A percentile compares a stretch with the other conserved stretches of the same genome.
Evolutionary conservation across 495 filamentous ascomycete genomes (phyloP).

Genomic region (Penicillium subrubescens): DNA sequence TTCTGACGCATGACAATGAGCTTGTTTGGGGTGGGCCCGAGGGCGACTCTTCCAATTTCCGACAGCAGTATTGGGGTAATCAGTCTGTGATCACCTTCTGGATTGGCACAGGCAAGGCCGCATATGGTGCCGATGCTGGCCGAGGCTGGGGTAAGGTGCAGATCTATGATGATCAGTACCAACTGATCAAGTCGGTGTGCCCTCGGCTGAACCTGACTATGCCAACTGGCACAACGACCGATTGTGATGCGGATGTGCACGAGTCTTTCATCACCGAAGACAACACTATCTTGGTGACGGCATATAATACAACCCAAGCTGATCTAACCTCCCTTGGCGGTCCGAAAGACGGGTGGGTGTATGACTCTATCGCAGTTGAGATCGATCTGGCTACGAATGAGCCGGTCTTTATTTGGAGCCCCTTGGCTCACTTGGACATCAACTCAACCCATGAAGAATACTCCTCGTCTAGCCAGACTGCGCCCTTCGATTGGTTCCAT

Average conservation of each 20-base stretch:
- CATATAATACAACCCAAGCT: constrained; percentile 41
- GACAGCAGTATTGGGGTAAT: constrained; percentile 2
- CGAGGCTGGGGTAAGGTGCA: constrained; percentile 1
- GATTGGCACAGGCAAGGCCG: constrained; percentile 9
- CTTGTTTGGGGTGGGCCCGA: constrained; percentile 26
- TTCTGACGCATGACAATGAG: constrained; percentile 26
- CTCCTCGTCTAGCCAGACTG: constrained; percentile 10
- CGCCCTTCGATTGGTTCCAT: constrained; percentile 36
- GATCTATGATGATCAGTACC: not conserved
- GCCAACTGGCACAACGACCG: not conserved
- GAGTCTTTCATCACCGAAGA: constrained; percentile 38
- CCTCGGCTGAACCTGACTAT: not conserved
- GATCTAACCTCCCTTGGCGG: constrained; percentile 43
- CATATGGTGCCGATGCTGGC: constrained; percentile 5
- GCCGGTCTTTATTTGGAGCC: constrained; percentile 28
- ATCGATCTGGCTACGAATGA: constrained; percentile 31
- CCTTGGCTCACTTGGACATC: constrained; percentile 17
- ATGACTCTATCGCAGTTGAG: constrained; percentile 44
- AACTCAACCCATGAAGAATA: constrained; percentile 7
- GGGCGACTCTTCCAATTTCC: constrained; percentile 12
- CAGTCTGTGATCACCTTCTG: constrained; percentile 15
- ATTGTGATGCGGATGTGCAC: constrained; percentile 26
- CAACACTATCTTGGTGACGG: constrained; percentile 45
- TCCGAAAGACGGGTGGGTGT: constrained; percentile 42
- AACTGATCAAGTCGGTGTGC: not conserved